A percentile compares a stretch with the other conserved stretches of the same genome.
These are phyloP conservation scores for Candida dajiaensis DNA, from an alignment of 805 yeast species.

Conservation along the genomic window DNA sequence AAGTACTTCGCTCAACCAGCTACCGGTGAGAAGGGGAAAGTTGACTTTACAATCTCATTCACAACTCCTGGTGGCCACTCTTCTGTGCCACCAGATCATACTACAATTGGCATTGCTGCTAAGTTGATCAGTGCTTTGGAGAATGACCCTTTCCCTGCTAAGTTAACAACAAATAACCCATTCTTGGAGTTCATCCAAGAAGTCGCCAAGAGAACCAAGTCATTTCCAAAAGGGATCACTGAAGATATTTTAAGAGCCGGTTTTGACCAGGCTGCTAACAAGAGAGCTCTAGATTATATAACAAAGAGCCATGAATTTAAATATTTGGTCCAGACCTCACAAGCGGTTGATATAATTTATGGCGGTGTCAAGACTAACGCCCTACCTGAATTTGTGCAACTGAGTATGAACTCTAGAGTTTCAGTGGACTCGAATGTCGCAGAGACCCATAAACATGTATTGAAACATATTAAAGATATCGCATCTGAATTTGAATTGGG, in stretches of 20 bases:
- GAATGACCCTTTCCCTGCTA: conserved; percentile 38
- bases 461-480: conserved; percentile 10
- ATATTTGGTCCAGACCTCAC: conserved; percentile 17
- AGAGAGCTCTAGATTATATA: conserved; percentile 25
- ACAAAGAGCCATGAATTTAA: conserved; percentile 6
- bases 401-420: conserved; percentile 57
- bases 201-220: conserved; percentile 41
- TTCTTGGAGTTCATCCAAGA: conserved; percentile 50
- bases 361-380: conserved; percentile 80
- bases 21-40: conserved; percentile 39
- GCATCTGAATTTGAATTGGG: conserved; percentile 19
- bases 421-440: conserved; percentile 47
- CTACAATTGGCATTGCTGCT: conserved; percentile 71
- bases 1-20: conserved; percentile 41
- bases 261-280: conserved; percentile 30
- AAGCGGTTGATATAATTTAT: conserved; percentile 30
- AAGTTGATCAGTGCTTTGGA: conserved; percentile 54
- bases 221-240: conserved; percentile 23
- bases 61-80: conserved; percentile 75
- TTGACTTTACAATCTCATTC: conserved; percentile 37
- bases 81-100: conserved; percentile 73
- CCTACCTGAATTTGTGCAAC: conserved; percentile 51
- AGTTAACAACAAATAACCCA: conserved; percentile 53
- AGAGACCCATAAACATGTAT: conserved; percentile 27
- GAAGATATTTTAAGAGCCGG: conserved; percentile 31